These are phyloP conservation scores for Xylaria cubensis DNA, from an alignment of 495 filamentous ascomycete species.

Conservation along the genomic window DNA sequence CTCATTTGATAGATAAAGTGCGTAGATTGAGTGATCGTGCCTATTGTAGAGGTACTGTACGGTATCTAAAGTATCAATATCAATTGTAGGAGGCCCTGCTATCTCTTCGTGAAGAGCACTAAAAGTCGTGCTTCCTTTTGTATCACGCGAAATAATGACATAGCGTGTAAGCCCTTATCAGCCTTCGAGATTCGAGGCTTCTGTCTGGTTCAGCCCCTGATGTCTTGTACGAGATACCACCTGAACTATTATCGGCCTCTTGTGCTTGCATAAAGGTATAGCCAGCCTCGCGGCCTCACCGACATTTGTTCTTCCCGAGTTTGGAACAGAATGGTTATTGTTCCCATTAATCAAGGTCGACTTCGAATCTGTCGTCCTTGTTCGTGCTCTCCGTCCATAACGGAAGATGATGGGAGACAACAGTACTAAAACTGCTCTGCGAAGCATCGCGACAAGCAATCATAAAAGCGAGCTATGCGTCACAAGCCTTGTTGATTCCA, in stretches of 20 bases:
- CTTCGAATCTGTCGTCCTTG: slow-evolving; percentile 35
- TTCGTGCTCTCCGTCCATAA: slow-evolving; percentile 26
- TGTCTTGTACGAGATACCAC: not conserved
- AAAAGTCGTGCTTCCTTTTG: not conserved
- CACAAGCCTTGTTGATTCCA: slow-evolving; percentile 27
- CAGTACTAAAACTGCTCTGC: slow-evolving; percentile 23
- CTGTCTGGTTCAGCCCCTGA: not conserved
- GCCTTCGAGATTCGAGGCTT: not conserved
- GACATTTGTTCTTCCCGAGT: not conserved
- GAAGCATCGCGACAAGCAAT: not conserved
- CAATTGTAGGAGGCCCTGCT: slow-evolving; percentile 12
- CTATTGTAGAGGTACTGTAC: no score
- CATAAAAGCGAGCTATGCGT: slow-evolving; percentile 28
- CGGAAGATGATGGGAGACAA: slow-evolving; percentile 28
- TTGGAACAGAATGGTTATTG: slow-evolving; percentile 8
- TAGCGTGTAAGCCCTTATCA: slow-evolving; percentile 10
- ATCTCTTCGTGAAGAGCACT: slow-evolving; percentile 9
- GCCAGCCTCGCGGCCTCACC: not conserved
- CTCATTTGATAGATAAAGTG: slow-evolving; percentile 6
- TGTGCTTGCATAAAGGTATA: not conserved
- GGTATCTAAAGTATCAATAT: not conserved
- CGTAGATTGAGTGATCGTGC: slow-evolving; percentile 4
- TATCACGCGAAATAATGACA: slow-evolving; percentile 3
- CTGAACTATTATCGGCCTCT: not conserved
- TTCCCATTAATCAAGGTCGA: slow-evolving; percentile 27